These are phyloP conservation scores for Xerocomellus intermedius DNA, from an alignment of 768 basidiomycete genomes.

Conservation along the genomic window DNA sequence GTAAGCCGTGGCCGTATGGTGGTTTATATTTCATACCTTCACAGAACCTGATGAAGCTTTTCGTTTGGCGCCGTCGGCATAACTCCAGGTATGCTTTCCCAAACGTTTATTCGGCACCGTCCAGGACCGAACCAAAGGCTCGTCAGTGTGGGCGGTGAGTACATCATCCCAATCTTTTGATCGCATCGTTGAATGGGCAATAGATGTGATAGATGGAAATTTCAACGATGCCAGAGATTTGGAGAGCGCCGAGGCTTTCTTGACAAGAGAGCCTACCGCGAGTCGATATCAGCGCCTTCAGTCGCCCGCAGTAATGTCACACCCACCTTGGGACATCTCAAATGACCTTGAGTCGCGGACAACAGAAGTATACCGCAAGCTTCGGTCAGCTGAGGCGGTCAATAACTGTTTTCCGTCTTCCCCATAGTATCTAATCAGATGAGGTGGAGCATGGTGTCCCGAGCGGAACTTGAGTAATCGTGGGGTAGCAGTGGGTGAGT, in stretches of 20 bases:
- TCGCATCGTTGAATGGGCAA: conserved; percentile 77
- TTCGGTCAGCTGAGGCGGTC: conserved; percentile 86
- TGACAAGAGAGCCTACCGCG: conserved; percentile 70
- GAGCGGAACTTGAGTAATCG: conserved; percentile 88
- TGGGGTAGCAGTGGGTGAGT: conserved; percentile 83
- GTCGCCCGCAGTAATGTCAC: neutral
- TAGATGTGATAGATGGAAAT: conserved; percentile 72
- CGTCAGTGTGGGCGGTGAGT: conserved; percentile 84
- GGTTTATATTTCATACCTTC: conserved; percentile 51
- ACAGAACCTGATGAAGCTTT: conserved; percentile 59
- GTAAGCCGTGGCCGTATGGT: neutral
- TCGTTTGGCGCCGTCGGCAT: conserved; percentile 47
- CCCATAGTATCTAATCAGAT: conserved; percentile 92
- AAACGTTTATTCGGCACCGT: conserved; percentile 76
- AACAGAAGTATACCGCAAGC: conserved; percentile 85
- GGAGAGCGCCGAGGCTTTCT: conserved; percentile 75
- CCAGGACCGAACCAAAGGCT: conserved; percentile 85
- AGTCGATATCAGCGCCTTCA: conserved; percentile 1
- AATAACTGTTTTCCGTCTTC: conserved; percentile 95
- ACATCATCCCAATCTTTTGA: conserved; percentile 98
- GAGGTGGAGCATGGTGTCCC: conserved; percentile 89
- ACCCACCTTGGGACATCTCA: conserved; percentile 87
- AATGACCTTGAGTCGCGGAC: conserved; percentile 94
- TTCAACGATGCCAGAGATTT: conserved; percentile 82
- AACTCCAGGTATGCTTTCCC: conserved; percentile 71